Conservation (phyloP, 148 eudicot genomes). For the Mesembryanthemum crystallinum region DNA sequence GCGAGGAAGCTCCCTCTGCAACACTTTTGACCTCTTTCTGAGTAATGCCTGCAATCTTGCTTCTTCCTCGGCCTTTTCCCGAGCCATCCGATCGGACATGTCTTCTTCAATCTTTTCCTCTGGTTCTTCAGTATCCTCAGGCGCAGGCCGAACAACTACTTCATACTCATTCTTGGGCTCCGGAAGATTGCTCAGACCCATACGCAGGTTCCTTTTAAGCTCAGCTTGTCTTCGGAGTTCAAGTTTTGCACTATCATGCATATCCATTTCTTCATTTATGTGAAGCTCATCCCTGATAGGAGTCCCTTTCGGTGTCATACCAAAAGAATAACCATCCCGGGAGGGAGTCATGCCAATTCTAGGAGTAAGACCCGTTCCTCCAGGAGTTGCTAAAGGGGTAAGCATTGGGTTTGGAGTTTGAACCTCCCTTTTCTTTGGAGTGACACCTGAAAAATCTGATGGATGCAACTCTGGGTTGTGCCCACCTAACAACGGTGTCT, state of each 20-base stretch:
- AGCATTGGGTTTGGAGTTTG: slow-evolving; percentile 88
- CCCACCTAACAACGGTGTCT: slow-evolving; percentile 95
- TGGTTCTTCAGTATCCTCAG: slow-evolving; percentile 81
- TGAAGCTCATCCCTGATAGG: slow-evolving; percentile 93
- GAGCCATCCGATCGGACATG: slow-evolving; percentile 93
- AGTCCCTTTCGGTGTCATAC: slow-evolving; percentile 90
- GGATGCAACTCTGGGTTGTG: slow-evolving; percentile 95
- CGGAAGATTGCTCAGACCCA: slow-evolving; percentile 81
- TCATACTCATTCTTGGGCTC: slow-evolving; percentile 97
- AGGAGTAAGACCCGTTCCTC: slow-evolving; percentile 67
- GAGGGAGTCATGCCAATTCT: slow-evolving; percentile 89
- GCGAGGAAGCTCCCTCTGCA: slow-evolving; percentile 98
- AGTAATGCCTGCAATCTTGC: slow-evolving; percentile 81
- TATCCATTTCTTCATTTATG: slow-evolving; percentile 88
- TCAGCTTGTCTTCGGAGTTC: slow-evolving; percentile 79
- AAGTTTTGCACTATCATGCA: slow-evolving; percentile 71
- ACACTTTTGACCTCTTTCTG: slow-evolving; percentile 86
- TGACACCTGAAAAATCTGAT: slow-evolving; percentile 98
- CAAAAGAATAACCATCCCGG: slow-evolving; percentile 68
- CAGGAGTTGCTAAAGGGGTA: slow-evolving; percentile 89
- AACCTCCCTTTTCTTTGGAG: slow-evolving; percentile 88
- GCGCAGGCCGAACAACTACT: slow-evolving; percentile 69
- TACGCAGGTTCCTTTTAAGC: slow-evolving; percentile 66
- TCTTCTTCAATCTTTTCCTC: slow-evolving; percentile 96
- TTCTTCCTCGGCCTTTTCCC: slow-evolving; percentile 93